Conservation (phyloP, 1,284 basidiomycete species). For the Sparassis latifolia region DNA sequence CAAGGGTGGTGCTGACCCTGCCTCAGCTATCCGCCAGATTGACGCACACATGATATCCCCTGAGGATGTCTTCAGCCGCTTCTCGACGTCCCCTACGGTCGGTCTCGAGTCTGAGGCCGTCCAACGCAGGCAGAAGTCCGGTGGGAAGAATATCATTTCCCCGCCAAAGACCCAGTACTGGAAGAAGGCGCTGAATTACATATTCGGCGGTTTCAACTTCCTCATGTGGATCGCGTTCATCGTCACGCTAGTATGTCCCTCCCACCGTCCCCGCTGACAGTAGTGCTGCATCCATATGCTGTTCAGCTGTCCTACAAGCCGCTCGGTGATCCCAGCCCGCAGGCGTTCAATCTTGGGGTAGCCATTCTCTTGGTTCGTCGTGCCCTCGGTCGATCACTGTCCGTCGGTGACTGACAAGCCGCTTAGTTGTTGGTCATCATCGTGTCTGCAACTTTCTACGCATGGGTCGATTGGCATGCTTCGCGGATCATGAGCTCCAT, state of each 20-base stretch:
- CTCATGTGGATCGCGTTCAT: conserved; percentile 48
- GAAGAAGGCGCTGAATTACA: conserved; percentile 42
- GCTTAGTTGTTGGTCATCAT: conserved; percentile 30
- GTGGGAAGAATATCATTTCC: conserved; percentile 42
- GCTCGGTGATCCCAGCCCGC: conserved; percentile 39
- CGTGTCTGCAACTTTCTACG: conserved; percentile 32
- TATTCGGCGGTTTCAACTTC: conserved; percentile 50
- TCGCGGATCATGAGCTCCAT: conserved; percentile 47
- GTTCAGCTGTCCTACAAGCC: conserved; percentile 41
- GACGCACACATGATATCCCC: conserved; percentile 39
- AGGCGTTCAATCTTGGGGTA: conserved; percentile 40
- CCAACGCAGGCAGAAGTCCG: conserved; percentile 31
- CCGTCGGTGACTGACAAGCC: conserved; percentile 39
- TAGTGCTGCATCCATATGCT: background rate
- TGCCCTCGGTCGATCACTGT: conserved; percentile 32
- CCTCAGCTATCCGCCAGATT: conserved; percentile 35
- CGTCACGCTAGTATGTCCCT: conserved; percentile 33
- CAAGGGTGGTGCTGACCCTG: conserved; percentile 25
- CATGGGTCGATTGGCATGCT: conserved; percentile 37
- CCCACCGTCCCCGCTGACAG: conserved; percentile 1
- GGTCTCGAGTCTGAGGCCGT: conserved; percentile 41
- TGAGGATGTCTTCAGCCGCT: conserved; percentile 37
- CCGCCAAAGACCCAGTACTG: conserved; percentile 40
- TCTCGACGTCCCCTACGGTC: conserved; percentile 34
- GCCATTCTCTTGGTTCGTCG: conserved; percentile 41